Base-by-base conservation (phyloP, 495 filamentous ascomycete species). In the Penicillium cataractarum region DNA sequence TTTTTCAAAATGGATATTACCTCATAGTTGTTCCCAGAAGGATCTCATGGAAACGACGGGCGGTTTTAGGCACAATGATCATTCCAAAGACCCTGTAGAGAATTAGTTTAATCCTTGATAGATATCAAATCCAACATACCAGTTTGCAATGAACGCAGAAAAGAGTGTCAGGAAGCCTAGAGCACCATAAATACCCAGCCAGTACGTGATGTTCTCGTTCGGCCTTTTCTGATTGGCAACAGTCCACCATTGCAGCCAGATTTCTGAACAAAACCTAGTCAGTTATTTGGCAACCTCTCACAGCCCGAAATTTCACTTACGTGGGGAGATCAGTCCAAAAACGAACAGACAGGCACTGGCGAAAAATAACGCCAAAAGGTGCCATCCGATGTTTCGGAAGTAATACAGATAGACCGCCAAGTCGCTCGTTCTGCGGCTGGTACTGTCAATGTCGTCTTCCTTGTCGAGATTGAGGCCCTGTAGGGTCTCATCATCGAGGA, bases 211-310 rank as follows among this genome's bases (percentile, higher is more conserved):
- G 75, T 72, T 17, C 62, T 69, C 63, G 65, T 76, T 71, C 61
- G 65, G 71, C 60, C 49, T 58, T 22, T 57, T 46, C 55, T 61
- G 63, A 53, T 67, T 72, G 10, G 60, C 58, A 24, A 29, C 42
- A 53, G 65, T 69, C 75, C 74, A 78, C 65, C 65, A 72, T 54
- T 77, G 63, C 1, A 78, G 65, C 75, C 76, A 77, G 12, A 76
- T 65, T 53, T 71, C 69, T 71, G 27, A 10, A 51, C 0, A 22
- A 19, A 51, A 1, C 6, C 17, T n/a, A 13, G 29, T 32, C 46
- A 65, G 53, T 51, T 26, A 31, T 6, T 4, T 2, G 6, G 17
- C 0, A 46, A 61, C 48, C 4, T 13, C 19, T 9, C 42, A 50
- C 22, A 50, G 17, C 12, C 4, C 42, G 35, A 10, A 57, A 26